phyloP scores from a whole-genome alignment of 208 protist species.

The Phytomonas francai region DNA sequence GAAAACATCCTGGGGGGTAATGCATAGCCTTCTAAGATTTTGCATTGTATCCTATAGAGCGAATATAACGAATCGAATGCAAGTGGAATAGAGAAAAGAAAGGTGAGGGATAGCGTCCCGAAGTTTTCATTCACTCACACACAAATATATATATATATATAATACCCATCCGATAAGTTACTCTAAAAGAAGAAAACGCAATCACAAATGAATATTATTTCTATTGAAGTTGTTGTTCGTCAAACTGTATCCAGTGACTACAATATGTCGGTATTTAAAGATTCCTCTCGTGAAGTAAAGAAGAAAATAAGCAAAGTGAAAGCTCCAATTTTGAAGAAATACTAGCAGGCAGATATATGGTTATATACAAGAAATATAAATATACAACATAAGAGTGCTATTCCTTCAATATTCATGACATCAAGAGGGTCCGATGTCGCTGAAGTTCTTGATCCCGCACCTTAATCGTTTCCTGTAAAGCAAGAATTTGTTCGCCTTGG shows the following conservation, averaged over 20 bases:
- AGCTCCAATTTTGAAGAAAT: neutral
- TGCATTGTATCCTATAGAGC: neutral
- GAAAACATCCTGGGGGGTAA: constrained; percentile 4
- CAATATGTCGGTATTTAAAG: neutral
- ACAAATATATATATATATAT: too few relatives aligned
- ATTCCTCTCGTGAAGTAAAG: constrained; percentile 4
- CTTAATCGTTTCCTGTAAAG: constrained; percentile 61
- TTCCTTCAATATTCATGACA: constrained; percentile 5
- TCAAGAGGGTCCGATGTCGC: constrained; percentile 49
- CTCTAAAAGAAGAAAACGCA: neutral
- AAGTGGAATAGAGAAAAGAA: neutral
- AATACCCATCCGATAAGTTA: neutral
- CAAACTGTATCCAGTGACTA: neutral
- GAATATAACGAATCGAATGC: neutral
- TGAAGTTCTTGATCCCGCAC: constrained; percentile 66
- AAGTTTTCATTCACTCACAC: too few relatives aligned
- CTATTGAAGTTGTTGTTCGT: neutral
- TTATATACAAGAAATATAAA: neutral
- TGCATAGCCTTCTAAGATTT: neutral
- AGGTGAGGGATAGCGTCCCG: neutral
- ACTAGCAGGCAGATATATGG: neutral
- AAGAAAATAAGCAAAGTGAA: constrained; percentile 1
- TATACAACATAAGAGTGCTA: neutral
- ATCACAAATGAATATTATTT: neutral
- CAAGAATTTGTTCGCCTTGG: constrained; percentile 55